Base-by-base conservation (phyloP, 371 early-diverging fungal species). In the Choanephora cucurbitarum region DNA sequence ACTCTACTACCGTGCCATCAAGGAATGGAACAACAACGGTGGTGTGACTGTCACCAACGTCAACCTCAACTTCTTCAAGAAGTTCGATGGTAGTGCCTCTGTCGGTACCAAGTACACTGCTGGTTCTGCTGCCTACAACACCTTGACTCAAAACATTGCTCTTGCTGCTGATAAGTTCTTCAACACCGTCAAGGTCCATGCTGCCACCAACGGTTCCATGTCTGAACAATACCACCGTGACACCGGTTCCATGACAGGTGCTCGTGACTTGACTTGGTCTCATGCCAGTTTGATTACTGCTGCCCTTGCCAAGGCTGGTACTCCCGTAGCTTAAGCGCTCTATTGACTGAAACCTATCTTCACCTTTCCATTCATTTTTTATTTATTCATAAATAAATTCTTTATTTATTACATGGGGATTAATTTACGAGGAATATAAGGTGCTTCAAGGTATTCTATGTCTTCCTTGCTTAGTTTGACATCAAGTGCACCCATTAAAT, bases 181-280 rank as follows among this genome's bases (percentile, higher is more conserved):
- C 43, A 52, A 67, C 3, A 70, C 83, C 11, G 73, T 83, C 8
- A 55, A 57, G 15, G 49, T 56, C 18, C 86, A 87, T 53, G 67
- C 73, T n/a, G 63, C 55, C 8, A 49, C 48, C 0, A 80, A 81
- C 31, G 78, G 75, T 18, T 67, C 66, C 5, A 69, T 88, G 60
- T 43, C 61, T 40, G 90, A 90, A 65, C 86, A 90, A 71, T 83
- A 75, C 58, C 39, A 71, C 32, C 58, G 77, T 5, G 17, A 48
- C 21, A 65, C 62, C 1, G 91, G 91, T 1, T 60, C 55, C 18
- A 61, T 65, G 18, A 70, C 60, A 5, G 88, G 88, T 10, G 91
- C 90, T 24, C 34, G 57, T 4, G 78, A 89, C 50, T 60, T 91
- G 60, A 91, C 91, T 0, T 90, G 91, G 91, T 77, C 76, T 54